A percentile compares a stretch with the other conserved stretches of the same genome.
Conservation (phyloP, 1,284 basidiomycete genomes). For the Ceratobasidium papillatum region DNA sequence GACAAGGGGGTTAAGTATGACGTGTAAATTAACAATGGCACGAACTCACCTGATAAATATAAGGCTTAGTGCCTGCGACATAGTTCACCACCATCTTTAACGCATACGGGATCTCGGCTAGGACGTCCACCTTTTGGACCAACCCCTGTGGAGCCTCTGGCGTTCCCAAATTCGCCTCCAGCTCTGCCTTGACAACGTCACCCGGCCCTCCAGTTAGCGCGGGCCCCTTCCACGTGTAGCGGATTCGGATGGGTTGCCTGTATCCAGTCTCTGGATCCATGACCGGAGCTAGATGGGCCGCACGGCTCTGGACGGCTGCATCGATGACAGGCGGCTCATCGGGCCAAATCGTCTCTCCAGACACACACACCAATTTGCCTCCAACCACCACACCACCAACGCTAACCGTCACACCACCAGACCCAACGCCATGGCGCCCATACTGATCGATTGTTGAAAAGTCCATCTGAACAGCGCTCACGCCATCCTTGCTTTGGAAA, state of each 20-base stretch:
- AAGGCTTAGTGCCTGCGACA: constrained; percentile 91
- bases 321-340: constrained; percentile 61
- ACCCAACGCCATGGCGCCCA: constrained; percentile 76
- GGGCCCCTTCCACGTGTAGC: constrained; percentile 82
- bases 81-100: constrained; percentile 90
- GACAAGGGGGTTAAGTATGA: constrained; percentile 42
- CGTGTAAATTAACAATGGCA: constrained; percentile 56
- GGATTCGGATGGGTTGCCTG: constrained; percentile 72
- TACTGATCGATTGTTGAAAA: constrained; percentile 85
- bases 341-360: constrained; percentile 73
- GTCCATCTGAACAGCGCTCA: constrained; percentile 94
- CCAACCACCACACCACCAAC: constrained; percentile 84
- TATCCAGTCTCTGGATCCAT: constrained; percentile 85
- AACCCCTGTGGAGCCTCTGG: constrained; percentile 71
- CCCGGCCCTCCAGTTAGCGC: constrained; percentile 64
- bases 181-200: constrained; percentile 64
- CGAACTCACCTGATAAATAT: constrained; percentile 82
- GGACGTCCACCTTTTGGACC: constrained; percentile 95
- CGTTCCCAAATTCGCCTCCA: constrained; percentile 67
- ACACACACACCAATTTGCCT: constrained; percentile 77
- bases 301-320: constrained; percentile 67
- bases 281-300: constrained; percentile 70
- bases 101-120: constrained; percentile 94
- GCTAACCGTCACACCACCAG: constrained; percentile 83
- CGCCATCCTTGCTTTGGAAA: constrained; percentile 79